Conservation (phyloP, 2,329 filamentous ascomycete genomes). For the Fusarium subglutinans region DNA sequence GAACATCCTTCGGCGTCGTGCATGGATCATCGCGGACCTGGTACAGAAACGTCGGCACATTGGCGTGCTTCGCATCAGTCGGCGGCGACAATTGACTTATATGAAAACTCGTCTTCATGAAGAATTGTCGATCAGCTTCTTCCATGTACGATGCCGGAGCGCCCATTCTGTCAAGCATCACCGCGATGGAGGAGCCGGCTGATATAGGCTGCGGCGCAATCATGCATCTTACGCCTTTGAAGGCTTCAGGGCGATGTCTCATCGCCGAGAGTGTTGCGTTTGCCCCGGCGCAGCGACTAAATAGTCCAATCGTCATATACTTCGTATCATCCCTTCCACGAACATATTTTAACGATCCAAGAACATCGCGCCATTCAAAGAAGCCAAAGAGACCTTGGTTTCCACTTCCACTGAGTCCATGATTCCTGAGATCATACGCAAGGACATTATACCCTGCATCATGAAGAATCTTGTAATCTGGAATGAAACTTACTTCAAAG, state of each 20-base stretch:
- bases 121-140: slow-evolving; percentile 18
- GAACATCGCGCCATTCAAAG: slow-evolving; percentile 30
- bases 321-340: background rate
- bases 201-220: slow-evolving; percentile 22
- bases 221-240: slow-evolving; percentile 20
- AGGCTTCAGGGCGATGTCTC: slow-evolving; percentile 6
- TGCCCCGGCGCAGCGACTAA: slow-evolving; percentile 23
- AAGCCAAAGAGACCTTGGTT: slow-evolving; percentile 29
- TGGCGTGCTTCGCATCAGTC: slow-evolving; percentile 16
- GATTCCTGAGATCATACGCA: slow-evolving; percentile 27
- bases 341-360: slow-evolving; percentile 21
- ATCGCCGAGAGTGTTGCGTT: slow-evolving; percentile 21
- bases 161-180: slow-evolving; percentile 8
- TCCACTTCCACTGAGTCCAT: slow-evolving; percentile 14
- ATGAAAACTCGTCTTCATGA: slow-evolving; percentile 29
- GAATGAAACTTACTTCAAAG: slow-evolving; percentile 31
- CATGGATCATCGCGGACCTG: slow-evolving; percentile 18
- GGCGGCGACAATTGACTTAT: slow-evolving; percentile 1
- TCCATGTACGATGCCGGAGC: slow-evolving; percentile 15
- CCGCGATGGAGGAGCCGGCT: background rate
- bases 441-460: slow-evolving; percentile 25
- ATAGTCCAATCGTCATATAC: slow-evolving; percentile 17
- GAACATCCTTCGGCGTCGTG: slow-evolving; percentile 21
- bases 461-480: slow-evolving; percentile 30
- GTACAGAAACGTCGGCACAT: slow-evolving; percentile 23